A percentile compares a stretch with the other conserved stretches of the same genome.
These are phyloP conservation scores for Populus hybrid DNA, from an alignment of 441 rosid species.

Conservation along the genomic window DNA sequence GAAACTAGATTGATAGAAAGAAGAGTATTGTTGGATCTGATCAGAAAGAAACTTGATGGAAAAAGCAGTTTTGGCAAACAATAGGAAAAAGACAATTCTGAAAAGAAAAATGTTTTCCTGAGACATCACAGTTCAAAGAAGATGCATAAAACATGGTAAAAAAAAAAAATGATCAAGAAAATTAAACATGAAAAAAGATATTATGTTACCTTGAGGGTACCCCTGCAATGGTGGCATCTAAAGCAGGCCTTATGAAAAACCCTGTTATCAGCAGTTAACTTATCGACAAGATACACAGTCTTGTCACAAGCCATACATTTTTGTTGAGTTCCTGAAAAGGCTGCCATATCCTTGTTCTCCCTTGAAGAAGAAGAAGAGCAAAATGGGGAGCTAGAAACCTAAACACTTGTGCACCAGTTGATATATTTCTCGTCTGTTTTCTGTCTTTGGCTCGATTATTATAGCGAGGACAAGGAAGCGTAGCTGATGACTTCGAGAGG, in stretches of 20 bases:
- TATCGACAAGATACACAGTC: constrained; percentile 57
- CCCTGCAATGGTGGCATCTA: constrained; percentile 58
- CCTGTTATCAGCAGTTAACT: constrained; percentile 46
- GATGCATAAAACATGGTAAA: not conserved
- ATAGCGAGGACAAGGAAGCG: not conserved
- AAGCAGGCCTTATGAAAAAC: constrained; percentile 53
- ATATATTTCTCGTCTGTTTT: not conserved
- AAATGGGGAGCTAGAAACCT: not conserved
- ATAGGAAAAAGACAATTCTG: not conserved
- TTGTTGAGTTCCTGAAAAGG: constrained; percentile 47
- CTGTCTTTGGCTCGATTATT: not conserved
- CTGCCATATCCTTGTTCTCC: constrained; percentile 24
- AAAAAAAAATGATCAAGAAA: not conserved
- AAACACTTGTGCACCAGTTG: not conserved
- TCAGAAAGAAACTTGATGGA: not conserved
- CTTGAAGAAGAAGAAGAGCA: not conserved
- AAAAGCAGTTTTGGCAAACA: not conserved
- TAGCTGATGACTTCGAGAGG: not conserved
- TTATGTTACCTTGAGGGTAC: constrained; percentile 49
- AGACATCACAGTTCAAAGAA: not conserved
- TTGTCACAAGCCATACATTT: constrained; percentile 58
- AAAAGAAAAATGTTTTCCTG: not conserved
- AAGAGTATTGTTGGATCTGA: not conserved
- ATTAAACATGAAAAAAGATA: not conserved
- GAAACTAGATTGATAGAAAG: not conserved